Conservation (phyloP, 2,329 filamentous ascomycete species). For the Orbilia brochopaga region DNA sequence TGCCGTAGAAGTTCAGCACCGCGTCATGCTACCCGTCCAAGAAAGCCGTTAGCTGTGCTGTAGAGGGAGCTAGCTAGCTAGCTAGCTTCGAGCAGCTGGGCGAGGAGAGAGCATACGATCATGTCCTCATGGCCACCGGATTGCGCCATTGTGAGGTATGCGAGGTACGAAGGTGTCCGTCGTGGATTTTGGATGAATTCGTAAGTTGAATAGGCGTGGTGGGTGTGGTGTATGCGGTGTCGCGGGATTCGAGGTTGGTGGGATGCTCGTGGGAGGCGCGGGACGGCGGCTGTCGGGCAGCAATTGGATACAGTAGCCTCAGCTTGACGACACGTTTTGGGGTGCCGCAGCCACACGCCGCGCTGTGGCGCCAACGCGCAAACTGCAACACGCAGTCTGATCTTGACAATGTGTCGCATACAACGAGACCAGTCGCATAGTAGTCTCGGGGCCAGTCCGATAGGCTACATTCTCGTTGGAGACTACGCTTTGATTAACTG, state of each 20-base stretch:
- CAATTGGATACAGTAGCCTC: slow-evolving; percentile 38
- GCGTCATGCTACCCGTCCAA: slow-evolving; percentile 78
- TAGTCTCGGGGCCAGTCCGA: too few relatives aligned
- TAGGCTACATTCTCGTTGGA: too few relatives aligned
- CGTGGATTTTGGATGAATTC: slow-evolving; percentile 10
- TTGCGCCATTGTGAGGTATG: slow-evolving; percentile 46
- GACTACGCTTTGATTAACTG: too few relatives aligned
- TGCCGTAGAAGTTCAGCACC: slow-evolving; percentile 96
- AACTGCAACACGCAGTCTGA: slow-evolving; percentile 31
- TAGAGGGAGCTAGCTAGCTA: background rate
- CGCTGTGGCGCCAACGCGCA: slow-evolving; percentile 37
- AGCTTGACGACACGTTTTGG: slow-evolving; percentile 51
- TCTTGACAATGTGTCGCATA: too few relatives aligned
- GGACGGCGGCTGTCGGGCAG: background rate
- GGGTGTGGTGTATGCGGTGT: slow-evolving; percentile 18
- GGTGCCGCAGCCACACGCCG: slow-evolving; percentile 39
- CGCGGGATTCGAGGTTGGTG: slow-evolving; percentile 2
- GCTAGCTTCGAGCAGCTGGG: background rate
- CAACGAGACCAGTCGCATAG: too few relatives aligned
- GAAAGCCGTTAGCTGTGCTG: background rate
- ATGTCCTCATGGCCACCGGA: slow-evolving; percentile 50
- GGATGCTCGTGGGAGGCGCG: background rate
- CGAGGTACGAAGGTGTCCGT: too few relatives aligned
- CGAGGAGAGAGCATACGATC: slow-evolving; percentile 27
- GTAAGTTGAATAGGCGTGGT: slow-evolving; percentile 7